Conservation (phyloP, 805 yeast species). For the Millerago galiae region DNA sequence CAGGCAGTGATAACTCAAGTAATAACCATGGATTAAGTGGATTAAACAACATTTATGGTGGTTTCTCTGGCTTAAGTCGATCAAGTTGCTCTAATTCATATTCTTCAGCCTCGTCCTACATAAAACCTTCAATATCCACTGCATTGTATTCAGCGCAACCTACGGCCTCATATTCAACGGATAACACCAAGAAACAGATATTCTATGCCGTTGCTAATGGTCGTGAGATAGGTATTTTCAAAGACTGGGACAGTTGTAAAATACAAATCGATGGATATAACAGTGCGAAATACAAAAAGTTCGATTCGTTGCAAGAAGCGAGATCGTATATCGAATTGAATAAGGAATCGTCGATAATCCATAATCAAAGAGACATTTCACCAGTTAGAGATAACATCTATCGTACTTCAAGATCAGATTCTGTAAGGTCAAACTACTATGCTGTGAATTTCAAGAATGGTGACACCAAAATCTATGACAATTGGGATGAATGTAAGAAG, state of each 20-base stretch:
- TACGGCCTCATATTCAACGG: neutral
- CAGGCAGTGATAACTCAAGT: neutral
- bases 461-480: conserved; percentile 21
- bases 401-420: neutral
- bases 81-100: neutral
- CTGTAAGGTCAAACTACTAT: conserved; percentile 15
- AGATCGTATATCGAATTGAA: conserved; percentile 27
- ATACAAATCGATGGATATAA: conserved; percentile 42
- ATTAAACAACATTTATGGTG: too few relatives aligned
- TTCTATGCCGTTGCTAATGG: conserved; percentile 56
- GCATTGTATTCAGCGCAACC: conserved; percentile 6
- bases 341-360: neutral
- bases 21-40: neutral
- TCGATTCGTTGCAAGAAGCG: conserved; percentile 43
- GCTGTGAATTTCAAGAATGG: conserved; percentile 28
- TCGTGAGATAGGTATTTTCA: conserved; percentile 47
- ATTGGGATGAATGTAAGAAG: conserved; percentile 29
- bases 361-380: neutral
- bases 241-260: conserved; percentile 53
- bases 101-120: neutral
- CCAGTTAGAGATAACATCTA: neutral
- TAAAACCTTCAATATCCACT: neutral
- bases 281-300: conserved; percentile 33
- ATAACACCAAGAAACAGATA: neutral
- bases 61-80: neutral